These are phyloP conservation scores for Piper betle DNA, from an alignment of 164 flowering plant genomes.

Conservation along the genomic window DNA sequence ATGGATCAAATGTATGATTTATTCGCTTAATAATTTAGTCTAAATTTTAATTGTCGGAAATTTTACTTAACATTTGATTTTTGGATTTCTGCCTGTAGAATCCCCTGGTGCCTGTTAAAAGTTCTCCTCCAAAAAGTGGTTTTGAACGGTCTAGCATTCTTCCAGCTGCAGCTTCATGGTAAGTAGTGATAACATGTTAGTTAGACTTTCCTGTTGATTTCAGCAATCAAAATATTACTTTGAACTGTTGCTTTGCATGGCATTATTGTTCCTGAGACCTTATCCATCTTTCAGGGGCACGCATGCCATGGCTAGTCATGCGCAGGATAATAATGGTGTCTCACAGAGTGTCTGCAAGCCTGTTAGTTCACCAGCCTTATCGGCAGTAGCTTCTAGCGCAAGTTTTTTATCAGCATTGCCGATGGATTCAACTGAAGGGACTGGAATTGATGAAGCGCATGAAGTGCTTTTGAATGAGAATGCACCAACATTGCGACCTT, in stretches of 20 bases:
- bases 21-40: background rate
- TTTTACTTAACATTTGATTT: background rate
- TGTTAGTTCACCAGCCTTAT: constrained; percentile 25
- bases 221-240: background rate
- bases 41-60: background rate
- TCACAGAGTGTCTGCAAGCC: constrained; percentile 33
- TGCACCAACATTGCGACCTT: constrained; percentile 16
- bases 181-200: constrained; percentile 3
- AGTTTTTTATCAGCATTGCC: constrained; percentile 17
- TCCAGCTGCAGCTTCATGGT: constrained; percentile 93
- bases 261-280: background rate
- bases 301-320: constrained; percentile 35
- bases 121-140: constrained; percentile 66
- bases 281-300: constrained; percentile 45
- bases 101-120: constrained; percentile 24
- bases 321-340: constrained; percentile 20
- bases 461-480: constrained; percentile 13
- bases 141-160: constrained; percentile 56
- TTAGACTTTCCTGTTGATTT: background rate
- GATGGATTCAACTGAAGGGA: constrained; percentile 30
- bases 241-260: background rate
- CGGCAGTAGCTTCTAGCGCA: constrained; percentile 25
- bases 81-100: constrained; percentile 22
- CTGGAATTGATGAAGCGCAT: constrained; percentile 15
- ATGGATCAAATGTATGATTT: constrained; percentile 24